Percentiles rank a stretch among this genome's conserved stretches.
These are phyloP conservation scores for Monosporascus sp. DNA, from an alignment of 2,329 filamentous ascomycete species.

Conservation along the genomic window DNA sequence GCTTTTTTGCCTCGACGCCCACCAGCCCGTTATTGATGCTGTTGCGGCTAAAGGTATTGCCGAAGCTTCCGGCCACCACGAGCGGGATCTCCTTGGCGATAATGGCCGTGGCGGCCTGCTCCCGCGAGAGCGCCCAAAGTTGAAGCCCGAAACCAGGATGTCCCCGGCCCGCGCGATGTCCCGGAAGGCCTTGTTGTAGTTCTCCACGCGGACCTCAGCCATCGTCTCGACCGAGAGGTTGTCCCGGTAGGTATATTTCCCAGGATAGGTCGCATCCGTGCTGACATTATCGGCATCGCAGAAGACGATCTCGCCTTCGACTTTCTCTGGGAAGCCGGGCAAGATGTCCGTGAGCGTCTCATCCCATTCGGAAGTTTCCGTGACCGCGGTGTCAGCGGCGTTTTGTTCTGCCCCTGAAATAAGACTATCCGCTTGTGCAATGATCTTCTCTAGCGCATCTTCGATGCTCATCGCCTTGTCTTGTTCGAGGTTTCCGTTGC, in stretches of 20 bases:
- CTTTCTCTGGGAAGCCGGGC: conserved; percentile 76
- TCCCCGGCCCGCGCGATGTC: no score
- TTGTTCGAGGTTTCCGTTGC: conserved; percentile 58
- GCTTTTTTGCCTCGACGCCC: no score
- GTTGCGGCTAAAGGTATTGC: conserved; percentile 77
- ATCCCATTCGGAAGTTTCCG: conserved; percentile 20
- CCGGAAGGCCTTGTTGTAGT: no score
- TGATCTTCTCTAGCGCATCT: conserved; percentile 41
- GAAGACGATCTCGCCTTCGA: conserved; percentile 67
- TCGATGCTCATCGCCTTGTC: conserved; percentile 62
- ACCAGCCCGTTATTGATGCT: conserved; percentile 77
- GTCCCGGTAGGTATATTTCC: no score
- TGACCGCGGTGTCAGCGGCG: not conserved
- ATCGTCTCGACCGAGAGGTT: no score
- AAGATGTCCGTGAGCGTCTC: conserved; percentile 68
- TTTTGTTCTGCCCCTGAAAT: conserved; percentile 1
- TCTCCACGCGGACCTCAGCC: no score
- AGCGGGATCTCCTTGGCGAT: conserved; percentile 75
- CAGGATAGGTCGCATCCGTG: conserved; percentile 54
- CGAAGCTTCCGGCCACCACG: conserved; percentile 74
- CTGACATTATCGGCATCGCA: not conserved
- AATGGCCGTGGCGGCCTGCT: conserved; percentile 80
- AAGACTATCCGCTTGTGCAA: conserved; percentile 4
- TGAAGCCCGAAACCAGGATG: conserved; percentile 82
- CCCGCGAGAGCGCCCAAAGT: no score